Evolutionary conservation across 2,329 filamentous ascomycete species (phyloP).

Genomic region (Ophiocordyceps unilateralis): DNA sequence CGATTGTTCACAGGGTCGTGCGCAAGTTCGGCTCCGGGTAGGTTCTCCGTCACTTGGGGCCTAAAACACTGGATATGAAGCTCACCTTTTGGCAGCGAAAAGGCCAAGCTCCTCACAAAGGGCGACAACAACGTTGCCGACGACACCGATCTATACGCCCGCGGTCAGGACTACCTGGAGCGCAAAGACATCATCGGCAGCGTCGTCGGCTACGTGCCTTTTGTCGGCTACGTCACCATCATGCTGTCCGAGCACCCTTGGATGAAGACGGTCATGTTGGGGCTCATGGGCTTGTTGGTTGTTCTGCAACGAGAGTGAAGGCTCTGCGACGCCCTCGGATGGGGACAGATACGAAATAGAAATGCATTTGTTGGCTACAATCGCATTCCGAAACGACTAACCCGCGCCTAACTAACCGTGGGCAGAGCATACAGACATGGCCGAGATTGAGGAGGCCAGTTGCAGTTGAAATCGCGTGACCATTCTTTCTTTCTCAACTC

Average conservation of each 20-base stretch:
- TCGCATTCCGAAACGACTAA: no score
- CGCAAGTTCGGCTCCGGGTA: slow-evolving; percentile 49
- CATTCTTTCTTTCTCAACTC: no score
- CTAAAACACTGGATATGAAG: no score
- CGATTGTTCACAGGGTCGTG: slow-evolving; percentile 88
- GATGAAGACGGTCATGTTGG: slow-evolving; percentile 90
- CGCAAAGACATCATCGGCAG: slow-evolving; percentile 85
- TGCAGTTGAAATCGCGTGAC: no score
- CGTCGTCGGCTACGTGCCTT: slow-evolving; percentile 80
- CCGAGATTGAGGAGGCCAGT: no score
- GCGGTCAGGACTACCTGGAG: slow-evolving; percentile 71
- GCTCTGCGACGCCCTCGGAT: not conserved
- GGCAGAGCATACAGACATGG: no score
- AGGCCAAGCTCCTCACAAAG: slow-evolving; percentile 75
- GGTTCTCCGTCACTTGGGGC: slow-evolving; percentile 8
- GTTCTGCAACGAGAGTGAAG: slow-evolving; percentile 81
- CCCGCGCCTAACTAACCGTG: no score
- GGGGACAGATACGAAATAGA: not conserved
- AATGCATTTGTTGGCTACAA: not conserved
- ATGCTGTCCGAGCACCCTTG: slow-evolving; percentile 89
- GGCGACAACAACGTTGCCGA: slow-evolving; percentile 93
- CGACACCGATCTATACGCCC: slow-evolving; percentile 75
- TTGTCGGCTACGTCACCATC: slow-evolving; percentile 94
- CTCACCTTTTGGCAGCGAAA: slow-evolving; percentile 18
- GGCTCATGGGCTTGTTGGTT: slow-evolving; percentile 86